These are phyloP conservation scores for Pezicula rhizophila DNA, from an alignment of 2,329 filamentous ascomycete species.

Conservation along the genomic window DNA sequence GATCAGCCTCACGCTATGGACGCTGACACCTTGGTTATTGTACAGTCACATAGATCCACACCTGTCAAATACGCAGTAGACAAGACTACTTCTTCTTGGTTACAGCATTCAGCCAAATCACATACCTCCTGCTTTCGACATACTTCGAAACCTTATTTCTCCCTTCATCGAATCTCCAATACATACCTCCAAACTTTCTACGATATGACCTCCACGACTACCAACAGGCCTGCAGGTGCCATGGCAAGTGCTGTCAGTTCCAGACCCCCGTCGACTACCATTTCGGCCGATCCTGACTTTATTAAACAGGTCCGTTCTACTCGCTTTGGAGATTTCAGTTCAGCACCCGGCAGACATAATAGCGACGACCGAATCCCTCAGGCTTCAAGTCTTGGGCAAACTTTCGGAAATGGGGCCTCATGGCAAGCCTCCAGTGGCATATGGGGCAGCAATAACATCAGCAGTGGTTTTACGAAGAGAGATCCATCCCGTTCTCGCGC, in stretches of 20 bases:
- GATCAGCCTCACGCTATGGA: slow-evolving; percentile 26
- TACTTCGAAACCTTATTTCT: slow-evolving; percentile 10
- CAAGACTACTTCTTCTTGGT: slow-evolving; percentile 16
- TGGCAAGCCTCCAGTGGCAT: slow-evolving; percentile 37
- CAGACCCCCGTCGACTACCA: slow-evolving; percentile 19
- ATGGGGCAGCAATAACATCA: slow-evolving; percentile 43
- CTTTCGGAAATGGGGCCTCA: slow-evolving; percentile 35
- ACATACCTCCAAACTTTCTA: slow-evolving; percentile 23
- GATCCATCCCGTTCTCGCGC: slow-evolving; percentile 38
- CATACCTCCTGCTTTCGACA: slow-evolving; percentile 13
- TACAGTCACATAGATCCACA: slow-evolving; percentile 29
- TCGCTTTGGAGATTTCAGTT: slow-evolving; percentile 33
- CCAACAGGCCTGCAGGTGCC: slow-evolving; percentile 26
- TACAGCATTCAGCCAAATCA: slow-evolving; percentile 12
- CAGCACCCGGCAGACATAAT: slow-evolving; percentile 22
- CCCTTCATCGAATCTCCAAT: slow-evolving; percentile 18
- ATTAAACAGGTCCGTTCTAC: slow-evolving; percentile 21
- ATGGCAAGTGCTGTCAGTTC: slow-evolving; percentile 36
- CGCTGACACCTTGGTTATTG: slow-evolving; percentile 25
- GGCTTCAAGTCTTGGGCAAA: slow-evolving; percentile 31
- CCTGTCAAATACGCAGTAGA: slow-evolving; percentile 25
- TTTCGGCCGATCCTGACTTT: slow-evolving; percentile 14
- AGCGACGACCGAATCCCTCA: slow-evolving; percentile 30
- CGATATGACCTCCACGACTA: slow-evolving; percentile 26
- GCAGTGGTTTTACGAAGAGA: slow-evolving; percentile 38